Percentiles rank a stretch among this genome's conserved stretches.
Conservation (phyloP, 2,329 filamentous ascomycete species). For the Biscogniauxia marginata region DNA sequence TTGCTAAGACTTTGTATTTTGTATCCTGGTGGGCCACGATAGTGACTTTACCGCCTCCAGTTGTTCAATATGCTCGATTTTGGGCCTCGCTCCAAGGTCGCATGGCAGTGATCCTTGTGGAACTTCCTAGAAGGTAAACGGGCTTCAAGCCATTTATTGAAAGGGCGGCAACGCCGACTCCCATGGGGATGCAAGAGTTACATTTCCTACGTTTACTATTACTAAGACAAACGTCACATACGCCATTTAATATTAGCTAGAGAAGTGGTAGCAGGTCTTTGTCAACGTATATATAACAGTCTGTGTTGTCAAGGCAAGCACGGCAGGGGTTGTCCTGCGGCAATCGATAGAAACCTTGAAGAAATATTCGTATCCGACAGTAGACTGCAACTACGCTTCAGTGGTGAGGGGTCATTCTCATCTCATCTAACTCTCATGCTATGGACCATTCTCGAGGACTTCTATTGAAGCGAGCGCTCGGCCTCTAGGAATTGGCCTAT, state of each 20-base stretch:
- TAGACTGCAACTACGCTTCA: conserved; percentile 31
- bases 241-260: conserved; percentile 33
- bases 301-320: conserved; percentile 49
- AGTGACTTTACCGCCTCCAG: no score
- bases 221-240: conserved; percentile 60
- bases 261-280: not conserved
- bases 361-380: conserved; percentile 44
- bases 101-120: conserved; percentile 33
- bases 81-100: conserved; percentile 23
- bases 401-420: conserved; percentile 36
- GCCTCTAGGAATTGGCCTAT: conserved; percentile 31
- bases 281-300: conserved; percentile 48
- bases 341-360: conserved; percentile 52
- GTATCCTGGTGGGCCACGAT: no score
- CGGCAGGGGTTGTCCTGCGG: conserved; percentile 47
- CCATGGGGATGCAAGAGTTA: conserved; percentile 56
- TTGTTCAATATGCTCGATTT: conserved; percentile 19
- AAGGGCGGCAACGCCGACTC: conserved; percentile 54
- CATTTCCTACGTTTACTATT: conserved; percentile 54
- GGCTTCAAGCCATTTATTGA: conserved; percentile 47
- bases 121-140: conserved; percentile 37
- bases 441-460: conserved; percentile 32
- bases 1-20: not conserved
- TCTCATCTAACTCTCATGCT: conserved; percentile 36
- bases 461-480: conserved; percentile 32